A percentile compares a stretch with the other conserved stretches of the same genome.
phyloP scores from a whole-genome alignment of 768 basidiomycete genomes.

The Leucocoprinus sp. region DNA sequence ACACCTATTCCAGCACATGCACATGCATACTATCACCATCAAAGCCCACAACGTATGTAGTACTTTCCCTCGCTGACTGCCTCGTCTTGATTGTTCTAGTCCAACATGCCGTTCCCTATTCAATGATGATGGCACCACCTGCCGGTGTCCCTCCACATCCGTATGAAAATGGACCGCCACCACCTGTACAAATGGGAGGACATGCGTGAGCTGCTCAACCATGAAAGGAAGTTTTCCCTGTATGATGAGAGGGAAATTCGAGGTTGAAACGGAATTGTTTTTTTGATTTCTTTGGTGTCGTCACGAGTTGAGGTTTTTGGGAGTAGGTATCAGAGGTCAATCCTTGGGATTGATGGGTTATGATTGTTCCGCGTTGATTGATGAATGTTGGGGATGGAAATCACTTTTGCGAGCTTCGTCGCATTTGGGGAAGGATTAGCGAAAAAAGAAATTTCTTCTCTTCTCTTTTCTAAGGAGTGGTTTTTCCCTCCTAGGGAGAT shows the following conservation, averaged over 20 bases:
- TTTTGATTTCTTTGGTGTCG: not conserved
- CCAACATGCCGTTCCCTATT: constrained; percentile 79
- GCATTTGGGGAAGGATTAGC: too few species aligned
- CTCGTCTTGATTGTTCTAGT: constrained; percentile 35
- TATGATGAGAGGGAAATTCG: too few species aligned
- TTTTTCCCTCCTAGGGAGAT: not conserved
- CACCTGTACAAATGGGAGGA: constrained; percentile 71
- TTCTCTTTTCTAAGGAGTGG: not conserved
- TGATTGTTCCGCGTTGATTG: not conserved
- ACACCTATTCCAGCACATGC: constrained; percentile 84
- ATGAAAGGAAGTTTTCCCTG: too few species aligned
- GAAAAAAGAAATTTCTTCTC: not conserved
- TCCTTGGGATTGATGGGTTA: not conserved
- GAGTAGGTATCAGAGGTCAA: not conserved
- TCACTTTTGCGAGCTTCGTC: not conserved
- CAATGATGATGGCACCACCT: constrained; percentile 82
- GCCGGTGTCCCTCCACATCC: constrained; percentile 57
- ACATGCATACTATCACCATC: constrained; percentile 75
- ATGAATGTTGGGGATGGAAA: not conserved
- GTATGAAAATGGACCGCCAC: constrained; percentile 64
- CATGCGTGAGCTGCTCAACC: constrained; percentile 35
- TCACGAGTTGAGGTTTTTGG: not conserved
- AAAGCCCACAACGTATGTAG: constrained; percentile 73
- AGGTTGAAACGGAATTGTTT: too few species aligned
- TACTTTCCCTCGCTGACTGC: constrained; percentile 8